phyloP scores from a whole-genome alignment of 1,139 yeast species.

The Schwanniomyces etchellsii region DNA sequence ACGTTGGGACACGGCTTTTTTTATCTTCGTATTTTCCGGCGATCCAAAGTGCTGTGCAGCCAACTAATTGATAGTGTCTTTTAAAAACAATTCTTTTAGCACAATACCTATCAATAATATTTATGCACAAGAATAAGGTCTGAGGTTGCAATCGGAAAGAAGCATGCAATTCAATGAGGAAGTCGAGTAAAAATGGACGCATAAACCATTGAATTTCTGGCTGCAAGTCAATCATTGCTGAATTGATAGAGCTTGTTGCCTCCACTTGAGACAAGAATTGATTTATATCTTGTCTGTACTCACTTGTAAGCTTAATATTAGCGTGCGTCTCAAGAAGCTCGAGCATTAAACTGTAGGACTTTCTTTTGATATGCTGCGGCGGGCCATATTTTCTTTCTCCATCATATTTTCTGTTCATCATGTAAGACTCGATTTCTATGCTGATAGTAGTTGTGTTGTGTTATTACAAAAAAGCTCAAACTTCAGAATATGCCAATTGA shows the following conservation, averaged over 20 bases:
- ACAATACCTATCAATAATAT: constrained; percentile 85
- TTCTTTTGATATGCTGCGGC: constrained; percentile 31
- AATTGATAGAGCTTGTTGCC: constrained; percentile 35
- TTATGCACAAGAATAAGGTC: constrained; percentile 74
- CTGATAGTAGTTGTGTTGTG: too few species aligned
- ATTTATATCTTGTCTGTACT: constrained; percentile 32
- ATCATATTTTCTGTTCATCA: constrained; percentile 3
- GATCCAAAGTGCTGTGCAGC: constrained; percentile 91
- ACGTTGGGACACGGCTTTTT: constrained; percentile 76
- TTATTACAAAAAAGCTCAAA: too few species aligned
- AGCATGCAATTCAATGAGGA: constrained; percentile 74
- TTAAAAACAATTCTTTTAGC: constrained; percentile 88
- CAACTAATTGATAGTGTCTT: constrained; percentile 87
- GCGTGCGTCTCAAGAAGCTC: constrained; percentile 45
- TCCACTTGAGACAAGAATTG: constrained; percentile 28
- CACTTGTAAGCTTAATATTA: constrained; percentile 35
- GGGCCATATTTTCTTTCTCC: constrained; percentile 32
- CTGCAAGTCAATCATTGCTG: constrained; percentile 78
- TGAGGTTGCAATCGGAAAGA: constrained; percentile 72
- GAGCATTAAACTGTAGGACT: constrained; percentile 36
- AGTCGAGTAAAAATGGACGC: constrained; percentile 86
- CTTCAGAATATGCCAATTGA: constrained; percentile 2
- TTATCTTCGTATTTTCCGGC: constrained; percentile 92
- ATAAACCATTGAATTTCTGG: constrained; percentile 91
- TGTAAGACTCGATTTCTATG: too few species aligned